A percentile compares a stretch with the other conserved stretches of the same genome.
These are phyloP conservation scores for Seminavis robusta DNA, from an alignment of 108 stramenopile species.

Conservation along the genomic window DNA sequence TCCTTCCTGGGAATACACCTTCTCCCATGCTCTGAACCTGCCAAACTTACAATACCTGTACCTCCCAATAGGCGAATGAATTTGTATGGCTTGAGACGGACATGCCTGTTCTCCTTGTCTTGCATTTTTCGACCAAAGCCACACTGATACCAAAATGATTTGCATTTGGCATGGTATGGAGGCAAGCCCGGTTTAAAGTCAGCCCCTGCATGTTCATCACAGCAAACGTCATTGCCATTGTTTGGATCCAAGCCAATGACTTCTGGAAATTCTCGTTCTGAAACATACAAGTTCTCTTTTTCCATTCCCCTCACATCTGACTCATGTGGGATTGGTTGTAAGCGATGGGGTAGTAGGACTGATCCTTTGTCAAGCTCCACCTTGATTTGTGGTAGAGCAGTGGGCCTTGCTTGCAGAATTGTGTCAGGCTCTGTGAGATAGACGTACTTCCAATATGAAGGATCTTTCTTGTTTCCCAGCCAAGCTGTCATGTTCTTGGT, in stretches of 20 bases:
- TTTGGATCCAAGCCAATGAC: neutral
- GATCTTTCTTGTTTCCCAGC: slow-evolving; percentile 27
- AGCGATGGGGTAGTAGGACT: slow-evolving; percentile 38
- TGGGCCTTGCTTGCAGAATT: slow-evolving; percentile 23
- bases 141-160: neutral
- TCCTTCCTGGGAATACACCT: neutral
- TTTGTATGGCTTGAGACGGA: neutral
- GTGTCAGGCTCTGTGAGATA: slow-evolving; percentile 45
- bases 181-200: too few relatives aligned
- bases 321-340: slow-evolving; percentile 46
- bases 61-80: neutral
- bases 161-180: neutral
- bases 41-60: neutral
- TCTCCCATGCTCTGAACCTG: neutral
- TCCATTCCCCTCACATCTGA: slow-evolving; percentile 8
- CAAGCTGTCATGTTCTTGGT: slow-evolving; percentile 6
- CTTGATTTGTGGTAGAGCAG: slow-evolving; percentile 14
- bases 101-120: neutral
- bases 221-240: neutral
- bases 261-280: neutral
- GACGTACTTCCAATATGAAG: slow-evolving; percentile 28
- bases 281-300: neutral
- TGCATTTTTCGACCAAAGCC: neutral
- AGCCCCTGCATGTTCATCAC: too few relatives aligned
- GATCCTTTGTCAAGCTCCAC: slow-evolving; percentile 17